A percentile compares a stretch with the other conserved stretches of the same genome.
Conservation (phyloP, 2,329 filamentous ascomycete genomes). For the Colletotrichum higginsianum region DNA sequence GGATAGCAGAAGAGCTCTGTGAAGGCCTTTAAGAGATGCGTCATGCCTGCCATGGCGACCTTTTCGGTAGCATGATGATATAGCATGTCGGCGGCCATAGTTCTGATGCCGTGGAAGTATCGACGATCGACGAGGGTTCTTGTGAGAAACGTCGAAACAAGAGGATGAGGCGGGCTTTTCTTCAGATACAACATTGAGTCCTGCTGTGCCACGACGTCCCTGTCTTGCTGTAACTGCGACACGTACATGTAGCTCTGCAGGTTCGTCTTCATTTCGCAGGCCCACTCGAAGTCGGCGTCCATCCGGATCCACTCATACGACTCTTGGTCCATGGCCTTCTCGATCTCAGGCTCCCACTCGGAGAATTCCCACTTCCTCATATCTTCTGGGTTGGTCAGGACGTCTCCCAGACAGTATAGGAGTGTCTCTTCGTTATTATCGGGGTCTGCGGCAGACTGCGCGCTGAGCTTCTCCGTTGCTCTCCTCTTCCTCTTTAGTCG, state of each 20-base stretch:
- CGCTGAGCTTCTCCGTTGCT: constrained; percentile 63
- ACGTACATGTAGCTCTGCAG: constrained; percentile 98
- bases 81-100: constrained; percentile 85
- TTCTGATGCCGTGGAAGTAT: constrained; percentile 94
- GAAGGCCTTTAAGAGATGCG: constrained; percentile 88
- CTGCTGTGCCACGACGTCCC: constrained; percentile 92
- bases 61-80: constrained; percentile 80
- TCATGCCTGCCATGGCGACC: constrained; percentile 83
- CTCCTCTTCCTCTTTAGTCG: constrained; percentile 84
- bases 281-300: constrained; percentile 98
- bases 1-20: constrained; percentile 90
- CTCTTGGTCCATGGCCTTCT: constrained; percentile 93
- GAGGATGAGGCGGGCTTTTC: constrained; percentile 76
- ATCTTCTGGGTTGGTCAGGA: constrained; percentile 87
- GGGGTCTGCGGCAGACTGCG: constrained; percentile 68
- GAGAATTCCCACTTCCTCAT: constrained; percentile 85
- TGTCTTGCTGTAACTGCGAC: constrained; percentile 95
- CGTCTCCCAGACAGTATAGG: constrained; percentile 92
- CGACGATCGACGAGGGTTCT: constrained; percentile 91
- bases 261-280: constrained; percentile 84
- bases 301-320: constrained; percentile 99
- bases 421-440: constrained; percentile 83
- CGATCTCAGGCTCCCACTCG: constrained; percentile 92
- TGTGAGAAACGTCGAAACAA: constrained; percentile 90
- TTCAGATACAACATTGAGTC: constrained; percentile 83